Evolutionary conservation across 371 early-diverging fungal species (phyloP).

Genomic region (Lichtheimia hyalospora): DNA sequence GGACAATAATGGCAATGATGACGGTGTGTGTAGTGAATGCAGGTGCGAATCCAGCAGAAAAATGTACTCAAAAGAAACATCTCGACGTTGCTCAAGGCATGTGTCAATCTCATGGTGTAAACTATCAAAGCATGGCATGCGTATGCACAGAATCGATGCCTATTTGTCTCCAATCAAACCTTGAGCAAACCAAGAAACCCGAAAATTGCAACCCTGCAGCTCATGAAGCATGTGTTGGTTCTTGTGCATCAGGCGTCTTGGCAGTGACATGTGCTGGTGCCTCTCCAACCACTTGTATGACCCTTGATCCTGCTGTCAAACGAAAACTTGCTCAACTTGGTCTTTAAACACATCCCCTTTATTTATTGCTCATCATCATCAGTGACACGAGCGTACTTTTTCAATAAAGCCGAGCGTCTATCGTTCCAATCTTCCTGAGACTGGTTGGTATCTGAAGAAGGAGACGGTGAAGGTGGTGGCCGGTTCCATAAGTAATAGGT

Average conservation of each 20-base stretch:
- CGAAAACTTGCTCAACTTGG: background rate
- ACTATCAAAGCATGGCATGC: background rate
- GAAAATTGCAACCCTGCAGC: background rate
- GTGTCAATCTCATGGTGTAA: constrained; percentile 5
- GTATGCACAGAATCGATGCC: constrained; percentile 10
- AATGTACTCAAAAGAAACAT: background rate
- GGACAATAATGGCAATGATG: too few species aligned
- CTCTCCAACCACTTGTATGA: background rate
- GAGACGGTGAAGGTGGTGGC: constrained; percentile 8
- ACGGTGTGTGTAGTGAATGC: background rate
- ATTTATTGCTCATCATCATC: background rate
- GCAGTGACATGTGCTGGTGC: constrained; percentile 10
- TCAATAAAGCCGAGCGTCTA: constrained; percentile 14
- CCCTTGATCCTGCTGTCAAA: background rate
- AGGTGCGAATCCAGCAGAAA: background rate
- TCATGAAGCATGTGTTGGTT: constrained; percentile 1
- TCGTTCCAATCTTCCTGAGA: constrained; percentile 10
- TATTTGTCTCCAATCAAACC: constrained; percentile 2
- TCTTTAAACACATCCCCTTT: background rate
- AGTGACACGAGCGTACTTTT: constrained; percentile 15
- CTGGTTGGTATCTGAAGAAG: constrained; percentile 2
- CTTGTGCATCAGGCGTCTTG: background rate
- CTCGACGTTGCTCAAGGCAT: constrained; percentile 1
- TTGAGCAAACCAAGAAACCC: background rate
- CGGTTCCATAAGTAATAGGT: constrained; percentile 24